Percentiles rank a stretch among this genome's conserved stretches.
Conservation (phyloP, 192 early-diverging fungal genomes). For the Geranomyces michiganensis region DNA sequence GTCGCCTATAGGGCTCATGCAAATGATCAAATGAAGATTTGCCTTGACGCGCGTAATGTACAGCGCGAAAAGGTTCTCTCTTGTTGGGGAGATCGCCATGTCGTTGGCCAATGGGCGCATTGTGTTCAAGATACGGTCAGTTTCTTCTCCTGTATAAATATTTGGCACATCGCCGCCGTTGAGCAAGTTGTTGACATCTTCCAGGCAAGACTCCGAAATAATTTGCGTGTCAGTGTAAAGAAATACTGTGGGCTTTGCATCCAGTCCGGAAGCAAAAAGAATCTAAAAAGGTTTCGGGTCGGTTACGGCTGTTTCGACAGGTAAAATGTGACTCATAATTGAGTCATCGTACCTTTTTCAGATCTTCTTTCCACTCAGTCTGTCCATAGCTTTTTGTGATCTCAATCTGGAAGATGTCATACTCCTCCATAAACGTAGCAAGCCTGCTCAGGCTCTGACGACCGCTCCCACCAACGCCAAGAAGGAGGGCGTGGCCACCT, state of each 20-base stretch:
- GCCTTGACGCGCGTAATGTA: conserved; percentile 52
- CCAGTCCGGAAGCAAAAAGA: conserved; percentile 57
- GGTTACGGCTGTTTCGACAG: too few relatives aligned
- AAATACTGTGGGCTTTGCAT: conserved; percentile 63
- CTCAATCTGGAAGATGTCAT: conserved; percentile 67
- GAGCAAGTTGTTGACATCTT: conserved; percentile 68
- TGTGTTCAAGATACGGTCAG: conserved; percentile 56
- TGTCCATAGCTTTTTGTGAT: conserved; percentile 65
- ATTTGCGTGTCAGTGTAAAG: conserved; percentile 68
- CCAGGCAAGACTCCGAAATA: conserved; percentile 56
- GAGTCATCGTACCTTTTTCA: conserved; percentile 47
- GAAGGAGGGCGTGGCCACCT: conserved; percentile 55
- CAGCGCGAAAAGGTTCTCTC: conserved; percentile 61
- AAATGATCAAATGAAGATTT: conserved; percentile 63
- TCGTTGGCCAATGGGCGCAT: conserved; percentile 60
- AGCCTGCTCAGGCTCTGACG: conserved; percentile 57
- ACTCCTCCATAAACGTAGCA: conserved; percentile 67
- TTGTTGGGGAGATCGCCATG: conserved; percentile 47
- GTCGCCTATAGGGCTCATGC: conserved; percentile 70
- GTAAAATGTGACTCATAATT: neutral
- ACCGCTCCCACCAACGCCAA: conserved; percentile 67
- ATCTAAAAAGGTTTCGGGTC: conserved; percentile 17
- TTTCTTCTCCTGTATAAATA: conserved; percentile 62
- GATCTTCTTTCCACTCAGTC: conserved; percentile 64
- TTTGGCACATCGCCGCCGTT: conserved; percentile 70